Evolutionary conservation across 139 green algal genomes (phyloP).

Genomic region (Volvox reticuliferus): DNA sequence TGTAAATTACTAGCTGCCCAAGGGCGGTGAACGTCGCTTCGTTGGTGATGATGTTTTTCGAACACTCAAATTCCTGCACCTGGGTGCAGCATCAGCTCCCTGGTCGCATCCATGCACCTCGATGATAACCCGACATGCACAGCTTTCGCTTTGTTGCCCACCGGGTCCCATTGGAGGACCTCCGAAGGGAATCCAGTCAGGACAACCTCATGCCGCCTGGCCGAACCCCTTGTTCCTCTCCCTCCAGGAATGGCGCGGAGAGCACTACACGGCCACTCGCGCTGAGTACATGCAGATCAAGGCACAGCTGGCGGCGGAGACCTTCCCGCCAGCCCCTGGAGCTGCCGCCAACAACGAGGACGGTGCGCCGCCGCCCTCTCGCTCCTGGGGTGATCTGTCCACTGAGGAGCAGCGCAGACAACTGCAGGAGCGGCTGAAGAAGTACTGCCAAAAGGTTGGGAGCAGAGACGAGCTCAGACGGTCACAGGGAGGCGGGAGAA

Average conservation of each 20-base stretch:
- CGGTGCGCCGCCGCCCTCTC: neutral
- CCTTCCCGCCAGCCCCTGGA: slow-evolving; percentile 54
- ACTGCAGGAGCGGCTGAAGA: slow-evolving; percentile 95
- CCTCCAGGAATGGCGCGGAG: slow-evolving; percentile 89
- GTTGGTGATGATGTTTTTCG: no score
- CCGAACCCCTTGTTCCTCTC: neutral
- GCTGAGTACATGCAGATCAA: slow-evolving; percentile 89
- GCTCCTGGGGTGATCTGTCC: slow-evolving; percentile 74
- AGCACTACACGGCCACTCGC: slow-evolving; percentile 82
- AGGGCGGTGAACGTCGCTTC: no score
- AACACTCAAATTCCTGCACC: no score
- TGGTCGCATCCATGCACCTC: no score
- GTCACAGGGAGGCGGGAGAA: neutral
- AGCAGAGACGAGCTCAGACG: neutral
- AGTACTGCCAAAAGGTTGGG: slow-evolving; percentile 93
- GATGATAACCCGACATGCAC: no score
- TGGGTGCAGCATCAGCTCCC: no score
- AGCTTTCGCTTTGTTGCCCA: no score
- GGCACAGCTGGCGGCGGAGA: slow-evolving; percentile 85
- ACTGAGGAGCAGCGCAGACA: slow-evolving; percentile 67
- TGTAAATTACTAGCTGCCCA: no score
- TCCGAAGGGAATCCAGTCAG: no score
- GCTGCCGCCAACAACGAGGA: neutral
- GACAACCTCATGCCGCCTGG: no score
- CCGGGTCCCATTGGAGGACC: no score